Evolutionary conservation across 805 yeast species (phyloP), one percentile per base, ranked within the genome.

Genomic region (Metschnikowia kunwiensis): DNA sequence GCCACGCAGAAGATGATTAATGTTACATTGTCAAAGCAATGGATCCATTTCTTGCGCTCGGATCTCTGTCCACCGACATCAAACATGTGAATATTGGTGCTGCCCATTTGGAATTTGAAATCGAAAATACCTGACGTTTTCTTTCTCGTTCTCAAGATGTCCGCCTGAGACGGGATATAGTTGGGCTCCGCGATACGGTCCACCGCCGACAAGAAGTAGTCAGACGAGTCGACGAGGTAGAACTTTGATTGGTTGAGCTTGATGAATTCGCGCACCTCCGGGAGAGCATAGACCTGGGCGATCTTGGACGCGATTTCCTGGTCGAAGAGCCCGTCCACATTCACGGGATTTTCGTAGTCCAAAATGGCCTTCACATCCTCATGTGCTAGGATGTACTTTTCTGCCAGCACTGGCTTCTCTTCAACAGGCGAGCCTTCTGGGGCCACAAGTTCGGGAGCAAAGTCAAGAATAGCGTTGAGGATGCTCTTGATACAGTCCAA

Each of bases 11-110:
- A 89, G 42, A 89, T 86, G 33, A 89, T 82, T 30, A 85, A 70
- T 0, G 96, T 84, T 22, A 89, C 96, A 50, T 88, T 87, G 59
- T 88, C 96, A 53, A 93, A 93, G 55, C 96, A 86, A 61, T 93
- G 94, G 44, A 93, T 88, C 98, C 98, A 93, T 61, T 93, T 91
- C 54, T 85, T 86, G 36, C 98, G 79, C 65, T 93, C 98, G 3
- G 94, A 80, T 51, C 98, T 72, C 61, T 93, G 98, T 1, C 97
- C 97, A 45, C 97, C 97, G 31, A 89, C 96, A 59, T 89, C 97
- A 54, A 54, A 68, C 74, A 68, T 68, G 49, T 68, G 74, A 24
- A 68, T 61, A 34, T 60, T 63, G 15, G 67, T 51, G 5, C 69
- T 69, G n/a, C 84, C 87, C 77, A 88, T 74, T 42, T 78, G 79